A percentile compares a stretch with the other conserved stretches of the same genome.
phyloP scores from a whole-genome alignment of 1,139 yeast species.

The Fermentozyma sake region DNA sequence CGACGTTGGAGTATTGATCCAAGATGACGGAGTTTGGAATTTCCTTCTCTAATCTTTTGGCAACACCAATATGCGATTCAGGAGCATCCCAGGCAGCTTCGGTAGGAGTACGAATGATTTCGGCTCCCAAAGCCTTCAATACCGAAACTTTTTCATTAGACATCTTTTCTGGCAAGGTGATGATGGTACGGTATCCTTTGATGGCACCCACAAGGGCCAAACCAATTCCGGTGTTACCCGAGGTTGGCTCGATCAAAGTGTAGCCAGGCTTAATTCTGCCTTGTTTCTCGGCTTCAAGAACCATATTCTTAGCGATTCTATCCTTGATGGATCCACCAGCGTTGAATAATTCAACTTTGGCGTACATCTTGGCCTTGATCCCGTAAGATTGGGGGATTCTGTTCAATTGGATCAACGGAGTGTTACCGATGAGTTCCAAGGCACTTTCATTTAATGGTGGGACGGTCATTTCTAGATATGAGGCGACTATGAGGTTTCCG shows the following conservation, averaged over 20 bases:
- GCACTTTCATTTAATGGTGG: conserved; percentile 38
- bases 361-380: conserved; percentile 57
- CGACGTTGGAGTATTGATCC: conserved; percentile 76
- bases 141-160: conserved; percentile 88
- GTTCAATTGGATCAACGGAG: conserved; percentile 73
- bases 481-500: neutral
- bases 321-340: conserved; percentile 73
- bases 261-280: conserved; percentile 84
- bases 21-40: conserved; percentile 82
- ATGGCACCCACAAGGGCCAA: conserved; percentile 85
- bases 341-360: conserved; percentile 63
- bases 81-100: conserved; percentile 95
- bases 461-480: conserved; percentile 7
- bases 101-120: conserved; percentile 86
- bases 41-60: conserved; percentile 74
- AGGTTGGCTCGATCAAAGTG: conserved; percentile 84
- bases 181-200: conserved; percentile 81
- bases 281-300: conserved; percentile 74
- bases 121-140: conserved; percentile 86
- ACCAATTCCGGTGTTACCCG: conserved; percentile 89
- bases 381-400: conserved; percentile 75
- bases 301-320: conserved; percentile 63
- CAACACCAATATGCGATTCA: conserved; percentile 89
- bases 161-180: conserved; percentile 90
- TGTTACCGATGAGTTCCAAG: conserved; percentile 74